Conservation (phyloP, 2,329 filamentous ascomycete species). For the Fusarium sp. region DNA sequence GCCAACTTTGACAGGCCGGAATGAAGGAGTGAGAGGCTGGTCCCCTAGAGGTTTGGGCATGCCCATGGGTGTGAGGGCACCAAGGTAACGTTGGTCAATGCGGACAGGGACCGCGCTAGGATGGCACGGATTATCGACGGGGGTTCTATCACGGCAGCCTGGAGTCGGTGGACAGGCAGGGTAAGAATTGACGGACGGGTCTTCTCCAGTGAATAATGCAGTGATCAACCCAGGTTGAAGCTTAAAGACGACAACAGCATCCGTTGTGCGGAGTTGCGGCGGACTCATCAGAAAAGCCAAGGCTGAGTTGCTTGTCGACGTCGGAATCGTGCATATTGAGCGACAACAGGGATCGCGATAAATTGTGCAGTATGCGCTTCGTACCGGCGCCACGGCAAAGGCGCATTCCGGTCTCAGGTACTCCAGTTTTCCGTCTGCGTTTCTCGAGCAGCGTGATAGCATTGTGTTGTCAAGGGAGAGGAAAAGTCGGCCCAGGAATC, state of each 20-base stretch:
- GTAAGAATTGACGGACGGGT: conserved; percentile 2
- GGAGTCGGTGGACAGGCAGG: conserved; percentile 16
- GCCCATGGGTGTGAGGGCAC: conserved; percentile 11
- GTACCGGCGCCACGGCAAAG: conserved; percentile 11
- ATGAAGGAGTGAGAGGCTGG: conserved; percentile 12
- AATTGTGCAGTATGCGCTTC: conserved; percentile 7
- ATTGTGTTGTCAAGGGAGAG: neutral
- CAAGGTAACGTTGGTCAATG: conserved; percentile 24
- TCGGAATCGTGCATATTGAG: conserved; percentile 11
- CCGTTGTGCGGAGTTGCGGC: neutral
- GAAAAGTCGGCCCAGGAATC: conserved; percentile 1
- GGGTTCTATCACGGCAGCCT: conserved; percentile 21
- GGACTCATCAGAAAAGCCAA: neutral
- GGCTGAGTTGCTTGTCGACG: neutral
- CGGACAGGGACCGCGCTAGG: conserved; percentile 12
- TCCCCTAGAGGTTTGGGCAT: conserved; percentile 9
- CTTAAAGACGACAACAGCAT: conserved; percentile 2
- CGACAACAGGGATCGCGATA: conserved; percentile 4
- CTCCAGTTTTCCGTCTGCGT: too few species aligned
- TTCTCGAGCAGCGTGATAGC: too few species aligned
- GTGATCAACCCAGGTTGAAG: conserved; percentile 9
- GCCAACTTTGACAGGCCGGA: conserved; percentile 39
- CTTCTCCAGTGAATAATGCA: conserved; percentile 6
- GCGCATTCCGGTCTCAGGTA: conserved; percentile 9
- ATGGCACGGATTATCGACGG: conserved; percentile 13